Percentiles rank a stretch among this genome's conserved stretches.
phyloP scores from a whole-genome alignment of 345 rosid species.

The Citrus reticulata region DNA sequence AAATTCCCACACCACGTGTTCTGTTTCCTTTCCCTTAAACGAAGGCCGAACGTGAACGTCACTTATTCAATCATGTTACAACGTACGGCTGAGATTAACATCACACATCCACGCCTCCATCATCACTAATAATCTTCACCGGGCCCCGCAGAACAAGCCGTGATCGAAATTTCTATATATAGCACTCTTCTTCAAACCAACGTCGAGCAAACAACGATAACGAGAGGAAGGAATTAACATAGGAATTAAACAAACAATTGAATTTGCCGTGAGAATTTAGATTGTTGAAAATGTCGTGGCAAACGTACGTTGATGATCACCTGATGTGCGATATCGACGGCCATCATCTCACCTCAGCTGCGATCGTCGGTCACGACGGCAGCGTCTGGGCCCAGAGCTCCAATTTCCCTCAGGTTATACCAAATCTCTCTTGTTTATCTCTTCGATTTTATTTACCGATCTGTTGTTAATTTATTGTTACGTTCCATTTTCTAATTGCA shows the following conservation, averaged over 20 bases:
- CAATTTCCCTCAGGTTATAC: slow-evolving; percentile 29
- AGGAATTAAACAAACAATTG: neutral
- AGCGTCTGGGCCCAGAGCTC: slow-evolving; percentile 51
- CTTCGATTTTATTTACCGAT: neutral
- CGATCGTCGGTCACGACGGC: slow-evolving; percentile 50
- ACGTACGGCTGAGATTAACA: slow-evolving; percentile 21
- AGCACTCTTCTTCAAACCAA: slow-evolving; percentile 17
- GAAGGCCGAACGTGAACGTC: slow-evolving; percentile 26
- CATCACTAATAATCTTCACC: neutral
- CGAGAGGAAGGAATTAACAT: neutral
- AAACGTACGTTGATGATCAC: slow-evolving; percentile 46
- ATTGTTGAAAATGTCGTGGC: slow-evolving; percentile 43
- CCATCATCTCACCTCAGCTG: slow-evolving; percentile 34
- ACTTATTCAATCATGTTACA: slow-evolving; percentile 23
- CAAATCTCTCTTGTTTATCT: neutral
- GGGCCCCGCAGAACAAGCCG: slow-evolving; percentile 1
- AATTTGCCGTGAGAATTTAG: neutral
- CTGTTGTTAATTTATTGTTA: neutral
- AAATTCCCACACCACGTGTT: neutral
- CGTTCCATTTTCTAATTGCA: neutral
- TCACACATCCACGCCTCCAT: neutral
- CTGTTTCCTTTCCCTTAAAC: neutral
- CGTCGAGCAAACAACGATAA: neutral
- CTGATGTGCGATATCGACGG: slow-evolving; percentile 51
- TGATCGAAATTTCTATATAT: slow-evolving; percentile 17